These are phyloP conservation scores for Russula dissimulans DNA, from an alignment of 768 basidiomycete species.

Conservation along the genomic window DNA sequence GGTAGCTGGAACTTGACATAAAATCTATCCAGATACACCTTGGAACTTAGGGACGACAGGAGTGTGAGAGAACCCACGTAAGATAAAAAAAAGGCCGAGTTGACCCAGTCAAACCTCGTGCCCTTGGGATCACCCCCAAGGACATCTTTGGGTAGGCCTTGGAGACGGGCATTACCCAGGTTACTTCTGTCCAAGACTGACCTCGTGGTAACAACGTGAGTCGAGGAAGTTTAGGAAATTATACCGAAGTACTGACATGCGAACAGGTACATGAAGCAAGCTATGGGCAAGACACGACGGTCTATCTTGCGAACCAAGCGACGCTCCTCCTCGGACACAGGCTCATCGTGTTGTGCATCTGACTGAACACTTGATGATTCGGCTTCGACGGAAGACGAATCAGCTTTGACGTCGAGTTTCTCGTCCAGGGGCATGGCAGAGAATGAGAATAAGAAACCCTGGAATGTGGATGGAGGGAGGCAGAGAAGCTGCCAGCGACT, in stretches of 20 bases:
- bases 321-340: slow-evolving; percentile 34
- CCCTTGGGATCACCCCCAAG: slow-evolving; percentile 64
- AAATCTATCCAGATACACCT: slow-evolving; percentile 36
- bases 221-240: not conserved
- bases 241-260: slow-evolving; percentile 44
- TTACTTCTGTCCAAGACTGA: slow-evolving; percentile 65
- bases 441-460: not conserved
- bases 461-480: not conserved
- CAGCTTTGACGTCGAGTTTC: not conserved
- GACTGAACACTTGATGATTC: not conserved
- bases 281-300: slow-evolving; percentile 55
- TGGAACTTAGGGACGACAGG: not conserved
- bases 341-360: not conserved
- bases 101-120: slow-evolving; percentile 66
- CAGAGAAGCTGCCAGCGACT: not conserved
- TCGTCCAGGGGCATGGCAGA: not conserved
- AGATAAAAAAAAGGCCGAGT: slow-evolving; percentile 70
- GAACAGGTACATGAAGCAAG: slow-evolving; percentile 67
- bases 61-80: slow-evolving; percentile 38
- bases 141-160: slow-evolving; percentile 53
- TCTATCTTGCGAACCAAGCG: slow-evolving; percentile 58
- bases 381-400: not conserved
- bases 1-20: slow-evolving; percentile 60
- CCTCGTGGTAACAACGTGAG: not conserved
- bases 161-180: slow-evolving; percentile 69